These are phyloP conservation scores for Alternaria metachromatica DNA, from an alignment of 2,329 filamentous ascomycete genomes.

Conservation along the genomic window DNA sequence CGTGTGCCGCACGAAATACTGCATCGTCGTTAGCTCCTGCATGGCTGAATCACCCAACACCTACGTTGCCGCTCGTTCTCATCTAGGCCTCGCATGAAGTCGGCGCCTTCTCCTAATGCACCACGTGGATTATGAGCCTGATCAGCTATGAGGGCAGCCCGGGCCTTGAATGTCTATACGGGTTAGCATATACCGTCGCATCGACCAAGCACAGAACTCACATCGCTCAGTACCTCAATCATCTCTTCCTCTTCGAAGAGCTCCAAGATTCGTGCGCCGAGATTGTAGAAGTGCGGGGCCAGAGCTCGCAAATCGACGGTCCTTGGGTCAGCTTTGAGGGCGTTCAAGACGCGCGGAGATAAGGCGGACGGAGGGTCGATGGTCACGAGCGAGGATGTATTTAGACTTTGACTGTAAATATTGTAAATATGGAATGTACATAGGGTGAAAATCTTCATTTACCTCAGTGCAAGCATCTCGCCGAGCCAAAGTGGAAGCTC, in stretches of 20 bases:
- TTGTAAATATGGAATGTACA: slow-evolving; percentile 10
- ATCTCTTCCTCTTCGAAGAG: slow-evolving; percentile 89
- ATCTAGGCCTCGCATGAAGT: slow-evolving; percentile 87
- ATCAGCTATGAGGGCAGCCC: slow-evolving; percentile 83
- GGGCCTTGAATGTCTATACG: slow-evolving; percentile 74
- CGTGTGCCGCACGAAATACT: slow-evolving; percentile 59
- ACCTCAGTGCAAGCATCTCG: slow-evolving; percentile 84
- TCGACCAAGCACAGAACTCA: slow-evolving; percentile 23
- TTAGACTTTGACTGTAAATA: slow-evolving; percentile 37
- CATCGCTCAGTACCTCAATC: slow-evolving; percentile 63
- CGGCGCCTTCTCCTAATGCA: slow-evolving; percentile 69
- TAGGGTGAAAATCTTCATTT: slow-evolving; percentile 11
- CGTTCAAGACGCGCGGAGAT: slow-evolving; percentile 80
- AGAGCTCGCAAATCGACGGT: slow-evolving; percentile 84
- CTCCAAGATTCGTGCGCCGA: slow-evolving; percentile 85
- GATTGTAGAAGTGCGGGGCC: slow-evolving; percentile 84
- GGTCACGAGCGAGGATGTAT: slow-evolving; percentile 59
- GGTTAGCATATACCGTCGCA: slow-evolving; percentile 1
- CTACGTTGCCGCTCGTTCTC: slow-evolving; percentile 80
- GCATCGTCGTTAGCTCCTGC: slow-evolving; percentile 6
- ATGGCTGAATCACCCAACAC: slow-evolving; percentile 21
- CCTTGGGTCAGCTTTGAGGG: slow-evolving; percentile 86
- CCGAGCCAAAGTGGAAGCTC: slow-evolving; percentile 92
- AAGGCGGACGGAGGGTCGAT: slow-evolving; percentile 83
- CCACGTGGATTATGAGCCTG: slow-evolving; percentile 86